Evolutionary conservation across 1,284 basidiomycete genomes (phyloP), one percentile per base, ranked within the genome.

Genomic region (Peniophora sp.): DNA sequence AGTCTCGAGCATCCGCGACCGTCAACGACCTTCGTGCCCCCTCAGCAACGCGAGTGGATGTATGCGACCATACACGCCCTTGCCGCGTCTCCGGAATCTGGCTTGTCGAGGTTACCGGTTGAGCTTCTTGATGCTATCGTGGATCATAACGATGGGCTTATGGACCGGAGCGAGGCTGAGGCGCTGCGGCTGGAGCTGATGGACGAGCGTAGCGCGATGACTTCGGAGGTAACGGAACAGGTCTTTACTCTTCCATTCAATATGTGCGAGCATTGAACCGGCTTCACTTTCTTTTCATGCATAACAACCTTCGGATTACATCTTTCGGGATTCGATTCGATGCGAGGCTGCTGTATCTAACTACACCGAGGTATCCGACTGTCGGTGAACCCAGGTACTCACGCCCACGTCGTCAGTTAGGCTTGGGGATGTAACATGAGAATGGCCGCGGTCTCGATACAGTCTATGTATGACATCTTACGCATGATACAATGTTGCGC

Each of bases 21-120:
- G 16, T 72, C 70, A 1, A 72, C 74, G 0, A 66, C 60, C 2
- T 56, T 71, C 50, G 67, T 78, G 1, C 71, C 74, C 1, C 70
- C 69, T 16, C 75, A 77, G 57, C 68, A 66, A 50, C 48, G 59
- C 27, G 63, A 68, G n/a, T 73, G 71, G 69, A 64, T 56, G 47
- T 52, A 19, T 54, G 60, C 27, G 59, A 52, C 19, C 6, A 55
- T 38, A 53, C 20, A 27, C 14, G 19, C 17, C 16, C 20, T n/a
- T n/a, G 38, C 38, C 8, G n/a, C n/a, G 8, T n/a, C n/a, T 16
- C 5, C 27, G 38, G 25, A 25, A 8, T 41, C 38, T 23, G 35
- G 38, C 14, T 9, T 35, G 50, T n/a, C 48, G 3, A 48, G 41
- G 5, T 50, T 62, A 20, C 58, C 66, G 1, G 22, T 50, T 11